A percentile compares a stretch with the other conserved stretches of the same genome.
Conservation (phyloP, 306 rosid species). For the Rubus parviflorus region DNA sequence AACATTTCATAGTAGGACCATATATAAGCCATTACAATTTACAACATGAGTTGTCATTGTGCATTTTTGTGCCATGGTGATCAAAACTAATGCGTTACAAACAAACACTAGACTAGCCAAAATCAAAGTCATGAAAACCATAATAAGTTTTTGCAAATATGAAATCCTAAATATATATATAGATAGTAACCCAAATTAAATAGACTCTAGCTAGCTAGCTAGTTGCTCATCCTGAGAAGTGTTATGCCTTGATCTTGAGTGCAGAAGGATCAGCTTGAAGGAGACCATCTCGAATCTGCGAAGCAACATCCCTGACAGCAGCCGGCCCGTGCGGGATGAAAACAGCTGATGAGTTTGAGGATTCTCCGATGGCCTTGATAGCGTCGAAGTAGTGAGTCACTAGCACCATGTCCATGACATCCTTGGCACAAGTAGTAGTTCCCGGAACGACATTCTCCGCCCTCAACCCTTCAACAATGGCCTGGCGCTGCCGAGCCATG, state of each 20-base stretch:
- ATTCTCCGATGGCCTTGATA: slow-evolving; percentile 76
- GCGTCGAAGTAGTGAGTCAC: slow-evolving; percentile 81
- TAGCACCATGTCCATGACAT: slow-evolving; percentile 80
- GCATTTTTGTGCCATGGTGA: too few relatives aligned
- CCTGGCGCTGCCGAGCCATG: slow-evolving; percentile 76
- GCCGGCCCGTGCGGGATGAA: slow-evolving; percentile 85
- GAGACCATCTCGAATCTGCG: slow-evolving; percentile 71
- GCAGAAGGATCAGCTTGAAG: slow-evolving; percentile 40
- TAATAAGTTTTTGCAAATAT: too few relatives aligned
- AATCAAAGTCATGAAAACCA: too few relatives aligned
- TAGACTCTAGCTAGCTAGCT: too few relatives aligned
- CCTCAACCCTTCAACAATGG: slow-evolving; percentile 77
- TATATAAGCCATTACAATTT: too few relatives aligned
- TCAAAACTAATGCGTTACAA: too few relatives aligned
- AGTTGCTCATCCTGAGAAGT: not conserved
- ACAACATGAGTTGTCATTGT: too few relatives aligned
- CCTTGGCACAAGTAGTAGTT: slow-evolving; percentile 45
- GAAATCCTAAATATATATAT: too few relatives aligned
- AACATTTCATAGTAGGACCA: too few relatives aligned
- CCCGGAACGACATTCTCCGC: slow-evolving; percentile 63
- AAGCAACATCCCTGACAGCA: slow-evolving; percentile 60
- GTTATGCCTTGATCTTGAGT: too few relatives aligned
- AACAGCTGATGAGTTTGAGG: slow-evolving; percentile 64
- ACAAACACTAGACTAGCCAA: too few relatives aligned
- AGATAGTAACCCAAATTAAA: too few relatives aligned